phyloP scores from a whole-genome alignment of 345 rosid genomes.

The Eucalyptus cladocalyx region DNA sequence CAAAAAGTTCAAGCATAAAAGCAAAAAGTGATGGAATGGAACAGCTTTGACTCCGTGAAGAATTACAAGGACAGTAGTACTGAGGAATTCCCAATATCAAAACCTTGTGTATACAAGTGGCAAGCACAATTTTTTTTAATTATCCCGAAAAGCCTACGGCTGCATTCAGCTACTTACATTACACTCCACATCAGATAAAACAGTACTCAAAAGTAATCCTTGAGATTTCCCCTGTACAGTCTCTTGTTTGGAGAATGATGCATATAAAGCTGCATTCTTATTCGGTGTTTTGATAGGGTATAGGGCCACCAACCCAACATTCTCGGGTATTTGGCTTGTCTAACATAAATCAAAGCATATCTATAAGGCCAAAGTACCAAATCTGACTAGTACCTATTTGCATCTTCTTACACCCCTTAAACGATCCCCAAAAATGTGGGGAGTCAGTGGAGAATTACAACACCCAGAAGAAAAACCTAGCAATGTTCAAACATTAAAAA shows the following conservation, averaged over 20 bases:
- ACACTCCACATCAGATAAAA: not conserved
- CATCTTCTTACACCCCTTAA: not conserved
- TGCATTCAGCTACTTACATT: not conserved
- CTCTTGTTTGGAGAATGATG: not conserved
- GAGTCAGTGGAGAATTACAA: not conserved
- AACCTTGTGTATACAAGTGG: not conserved
- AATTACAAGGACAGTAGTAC: not conserved
- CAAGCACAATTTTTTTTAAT: not conserved
- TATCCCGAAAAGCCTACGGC: not conserved
- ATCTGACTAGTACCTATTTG: not conserved
- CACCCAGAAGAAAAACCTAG: not conserved
- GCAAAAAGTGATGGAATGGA: not conserved
- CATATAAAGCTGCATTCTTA: not conserved
- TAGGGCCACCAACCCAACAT: not conserved
- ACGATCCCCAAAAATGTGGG: not conserved
- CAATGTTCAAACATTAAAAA: not conserved
- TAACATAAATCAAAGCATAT: not conserved
- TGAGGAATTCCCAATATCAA: not conserved
- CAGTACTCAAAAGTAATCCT: not conserved
- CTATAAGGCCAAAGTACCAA: not conserved
- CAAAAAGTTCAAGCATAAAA: not conserved
- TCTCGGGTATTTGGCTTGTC: not conserved
- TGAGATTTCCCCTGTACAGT: not conserved
- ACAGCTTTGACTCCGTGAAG: not conserved
- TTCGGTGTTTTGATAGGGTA: not conserved